phyloP scores from a whole-genome alignment of 495 filamentous ascomycete species.

The Aspergillus homomorphus region DNA sequence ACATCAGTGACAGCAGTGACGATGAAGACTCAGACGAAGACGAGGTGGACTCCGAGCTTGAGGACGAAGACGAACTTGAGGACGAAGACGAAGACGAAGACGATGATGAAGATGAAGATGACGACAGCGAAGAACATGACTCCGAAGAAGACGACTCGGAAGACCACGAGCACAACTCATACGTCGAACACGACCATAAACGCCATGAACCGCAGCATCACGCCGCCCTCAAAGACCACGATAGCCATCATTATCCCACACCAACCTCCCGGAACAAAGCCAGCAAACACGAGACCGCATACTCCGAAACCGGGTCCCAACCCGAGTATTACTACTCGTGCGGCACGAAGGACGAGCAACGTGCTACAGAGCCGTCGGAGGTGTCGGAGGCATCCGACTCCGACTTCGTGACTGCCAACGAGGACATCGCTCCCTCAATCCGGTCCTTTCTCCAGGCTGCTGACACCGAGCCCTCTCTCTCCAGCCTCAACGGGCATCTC shows the following conservation, averaged over 20 bases:
- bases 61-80: neutral
- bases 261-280: neutral
- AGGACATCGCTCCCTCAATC: constrained; percentile 20
- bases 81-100: neutral
- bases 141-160: neutral
- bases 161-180: neutral
- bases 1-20: neutral
- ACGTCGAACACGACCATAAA: neutral
- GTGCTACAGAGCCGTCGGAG: neutral
- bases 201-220: neutral
- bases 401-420: neutral
- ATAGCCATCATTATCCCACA: neutral
- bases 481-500: constrained; percentile 5
- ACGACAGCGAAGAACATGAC: neutral
- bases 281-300: neutral
- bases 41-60: neutral
- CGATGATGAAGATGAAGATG: neutral
- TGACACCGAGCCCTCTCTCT: too few relatives aligned
- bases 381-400: neutral
- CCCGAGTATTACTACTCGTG: neutral
- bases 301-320: neutral
- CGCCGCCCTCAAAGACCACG: too few relatives aligned
- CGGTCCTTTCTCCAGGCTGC: neutral
- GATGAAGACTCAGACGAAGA: neutral
- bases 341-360: neutral